A percentile compares a stretch with the other conserved stretches of the same genome.
Evolutionary conservation across 2,329 filamentous ascomycete species (phyloP).

Genomic region (Huntiella moniliformis): DNA sequence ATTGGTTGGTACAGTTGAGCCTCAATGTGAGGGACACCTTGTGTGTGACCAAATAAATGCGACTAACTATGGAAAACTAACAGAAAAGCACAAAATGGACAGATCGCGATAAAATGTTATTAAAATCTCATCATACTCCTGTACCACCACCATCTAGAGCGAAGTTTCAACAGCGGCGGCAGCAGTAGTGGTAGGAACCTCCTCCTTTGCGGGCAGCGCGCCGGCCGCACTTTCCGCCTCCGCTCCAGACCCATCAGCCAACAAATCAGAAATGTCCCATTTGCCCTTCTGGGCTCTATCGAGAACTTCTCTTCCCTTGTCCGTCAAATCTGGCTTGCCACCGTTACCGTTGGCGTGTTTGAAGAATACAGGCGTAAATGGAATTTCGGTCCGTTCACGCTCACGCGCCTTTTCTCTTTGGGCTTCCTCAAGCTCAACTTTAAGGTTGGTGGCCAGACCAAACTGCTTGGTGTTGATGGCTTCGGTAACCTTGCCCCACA

Average conservation of each 20-base stretch:
- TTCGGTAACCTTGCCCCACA: slow-evolving; percentile 76
- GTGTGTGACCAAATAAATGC: not conserved
- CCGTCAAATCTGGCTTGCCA: slow-evolving; percentile 35
- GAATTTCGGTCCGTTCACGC: slow-evolving; percentile 47
- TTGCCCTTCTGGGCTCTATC: slow-evolving; percentile 33
- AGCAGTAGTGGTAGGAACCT: not conserved
- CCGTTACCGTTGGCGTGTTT: slow-evolving; percentile 36
- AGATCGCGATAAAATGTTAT: no score
- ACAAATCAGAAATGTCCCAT: slow-evolving; percentile 30
- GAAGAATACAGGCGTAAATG: slow-evolving; percentile 84
- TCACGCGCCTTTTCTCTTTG: slow-evolving; percentile 74
- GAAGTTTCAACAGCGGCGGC: not conserved
- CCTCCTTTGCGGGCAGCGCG: not conserved
- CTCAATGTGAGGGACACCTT: no score
- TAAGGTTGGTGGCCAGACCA: slow-evolving; percentile 63
- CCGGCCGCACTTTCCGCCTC: slow-evolving; percentile 8
- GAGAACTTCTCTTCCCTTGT: slow-evolving; percentile 32
- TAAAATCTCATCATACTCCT: no score
- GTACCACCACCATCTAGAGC: not conserved
- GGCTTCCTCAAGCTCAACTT: slow-evolving; percentile 78
- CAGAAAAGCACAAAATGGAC: not conserved
- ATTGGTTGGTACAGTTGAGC: no score
- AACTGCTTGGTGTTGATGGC: slow-evolving; percentile 74
- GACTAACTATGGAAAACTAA: not conserved
- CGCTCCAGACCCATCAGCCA: slow-evolving; percentile 15